Base-by-base conservation (phyloP, 306 rosid species). In the Pachyrhizus erosus region DNA sequence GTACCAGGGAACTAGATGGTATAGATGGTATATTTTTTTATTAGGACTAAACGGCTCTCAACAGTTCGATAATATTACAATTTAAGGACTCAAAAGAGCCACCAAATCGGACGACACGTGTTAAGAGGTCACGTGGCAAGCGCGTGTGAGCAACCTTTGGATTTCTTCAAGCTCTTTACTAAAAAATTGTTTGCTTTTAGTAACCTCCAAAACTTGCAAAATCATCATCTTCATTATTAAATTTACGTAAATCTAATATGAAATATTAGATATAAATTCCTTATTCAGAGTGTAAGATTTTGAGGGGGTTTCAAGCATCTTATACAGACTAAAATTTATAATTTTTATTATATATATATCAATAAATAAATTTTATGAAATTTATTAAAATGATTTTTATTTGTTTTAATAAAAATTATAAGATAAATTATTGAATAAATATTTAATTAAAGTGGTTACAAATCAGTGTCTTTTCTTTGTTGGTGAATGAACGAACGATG, bases 1-100 rank as follows among this genome's bases (percentile, higher is more conserved):
- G 65, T 69, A 68, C 77, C 77, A n/a, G 11, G 77, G 62, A 79
- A 69, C 34, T 55, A 55, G 69, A 9, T 64, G 68, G 79, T 17
- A 76, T 20, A 76, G 71, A 37, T 11, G 39, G 26, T 58, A 43
- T 48, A 20, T 10, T 45, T 43, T 40, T 45, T 0, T 8, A 1
- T 71, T 42, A 68, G 3, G 65, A 60, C 79, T 60, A 71, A 58
- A 60, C 20, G 0, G 15, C 71, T 71, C 79, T 60, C 20, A 39
- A 31, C 3, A 1, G 5, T 45, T 60, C 1, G 0, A 13, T 0
- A 1, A 29, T 70, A 70, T 70, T 70, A 45, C 58, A 23, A 13
- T 48, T 24, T 15, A 71, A 46, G 24, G 24, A 45, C 23, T 45
- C 26, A 12, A 11, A 9, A 69, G 34, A 21, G 4, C 75, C 1